These are phyloP conservation scores for Thelephora ganbajun DNA, from an alignment of 768 basidiomycete genomes.

Conservation along the genomic window DNA sequence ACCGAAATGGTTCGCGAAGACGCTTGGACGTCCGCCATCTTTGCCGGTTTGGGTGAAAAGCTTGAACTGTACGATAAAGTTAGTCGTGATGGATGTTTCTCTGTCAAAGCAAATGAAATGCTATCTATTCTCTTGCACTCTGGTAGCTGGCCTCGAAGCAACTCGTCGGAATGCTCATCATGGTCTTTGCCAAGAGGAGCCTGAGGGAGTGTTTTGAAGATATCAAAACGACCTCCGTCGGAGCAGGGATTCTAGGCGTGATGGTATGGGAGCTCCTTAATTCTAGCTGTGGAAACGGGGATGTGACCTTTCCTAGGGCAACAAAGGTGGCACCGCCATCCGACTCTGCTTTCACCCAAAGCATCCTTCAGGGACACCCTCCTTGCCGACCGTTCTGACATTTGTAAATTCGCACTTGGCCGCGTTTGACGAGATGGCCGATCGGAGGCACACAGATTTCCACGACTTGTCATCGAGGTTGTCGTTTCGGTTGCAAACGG, in stretches of 20 bases:
- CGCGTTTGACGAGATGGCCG: conserved; percentile 69
- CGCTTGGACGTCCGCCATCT: conserved; percentile 52
- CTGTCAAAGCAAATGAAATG: neutral
- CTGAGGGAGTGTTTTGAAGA: conserved; percentile 38
- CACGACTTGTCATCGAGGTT: conserved; percentile 51
- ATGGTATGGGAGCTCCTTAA: conserved; percentile 34
- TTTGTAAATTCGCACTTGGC: conserved; percentile 79
- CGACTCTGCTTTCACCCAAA: conserved; percentile 43
- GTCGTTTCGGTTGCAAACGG: conserved; percentile 23
- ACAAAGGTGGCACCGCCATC: conserved; percentile 68
- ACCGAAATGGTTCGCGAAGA: conserved; percentile 51
- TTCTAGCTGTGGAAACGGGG: neutral
- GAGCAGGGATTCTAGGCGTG: conserved; percentile 63
- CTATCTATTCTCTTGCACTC: neutral
- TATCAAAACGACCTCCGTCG: conserved; percentile 37
- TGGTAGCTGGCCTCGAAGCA: conserved; percentile 57
- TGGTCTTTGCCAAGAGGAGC: conserved; percentile 48
- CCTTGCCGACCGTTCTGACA: conserved; percentile 36
- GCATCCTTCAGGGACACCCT: conserved; percentile 9
- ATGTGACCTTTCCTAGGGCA: conserved; percentile 36
- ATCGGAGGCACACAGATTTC: conserved; percentile 63
- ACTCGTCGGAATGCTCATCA: conserved; percentile 72
- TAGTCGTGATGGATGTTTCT: neutral
- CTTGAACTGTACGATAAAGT: conserved; percentile 56
- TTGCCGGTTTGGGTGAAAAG: conserved; percentile 61